A percentile compares a stretch with the other conserved stretches of the same genome.
Evolutionary conservation across 2,329 filamentous ascomycete genomes (phyloP).

Genomic region (Penicillium frequentans): DNA sequence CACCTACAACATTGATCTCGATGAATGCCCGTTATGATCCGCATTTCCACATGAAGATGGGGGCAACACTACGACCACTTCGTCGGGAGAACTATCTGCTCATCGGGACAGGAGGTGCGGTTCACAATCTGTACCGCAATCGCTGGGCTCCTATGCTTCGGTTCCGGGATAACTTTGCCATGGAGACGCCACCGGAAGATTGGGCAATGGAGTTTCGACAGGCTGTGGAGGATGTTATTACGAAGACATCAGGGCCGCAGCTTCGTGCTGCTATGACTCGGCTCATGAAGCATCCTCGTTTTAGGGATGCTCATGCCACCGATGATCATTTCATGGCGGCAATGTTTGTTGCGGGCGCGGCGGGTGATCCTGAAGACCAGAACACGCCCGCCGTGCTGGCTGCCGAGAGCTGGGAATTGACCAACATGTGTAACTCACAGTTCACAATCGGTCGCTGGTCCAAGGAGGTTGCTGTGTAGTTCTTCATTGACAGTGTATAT

Average conservation of each 20-base stretch:
- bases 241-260: conserved; percentile 54
- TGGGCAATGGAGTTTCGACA: conserved; percentile 67
- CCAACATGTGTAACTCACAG: conserved; percentile 64
- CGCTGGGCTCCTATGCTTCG: conserved; percentile 63
- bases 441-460: conserved; percentile 54
- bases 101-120: conserved; percentile 62
- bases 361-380: conserved; percentile 51
- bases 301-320: conserved; percentile 66
- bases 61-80: conserved; percentile 57
- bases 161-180: conserved; percentile 64
- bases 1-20: conserved; percentile 62
- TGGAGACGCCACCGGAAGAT: conserved; percentile 57
- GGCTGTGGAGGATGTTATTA: conserved; percentile 61
- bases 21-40: conserved; percentile 59
- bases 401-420: conserved; percentile 66
- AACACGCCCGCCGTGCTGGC: conserved; percentile 33
- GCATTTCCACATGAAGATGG: conserved; percentile 59
- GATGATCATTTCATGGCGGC: conserved; percentile 71
- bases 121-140: conserved; percentile 71
- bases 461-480: conserved; percentile 13
- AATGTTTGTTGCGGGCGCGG: conserved; percentile 62
- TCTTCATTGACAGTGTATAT: background rate
- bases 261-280: conserved; percentile 58
- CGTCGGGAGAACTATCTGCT: conserved; percentile 58
- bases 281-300: conserved; percentile 68